Evolutionary conservation across 1,284 basidiomycete genomes (phyloP), one percentile per base, ranked within the genome.

Genomic region (Rhodotorula sp.): DNA sequence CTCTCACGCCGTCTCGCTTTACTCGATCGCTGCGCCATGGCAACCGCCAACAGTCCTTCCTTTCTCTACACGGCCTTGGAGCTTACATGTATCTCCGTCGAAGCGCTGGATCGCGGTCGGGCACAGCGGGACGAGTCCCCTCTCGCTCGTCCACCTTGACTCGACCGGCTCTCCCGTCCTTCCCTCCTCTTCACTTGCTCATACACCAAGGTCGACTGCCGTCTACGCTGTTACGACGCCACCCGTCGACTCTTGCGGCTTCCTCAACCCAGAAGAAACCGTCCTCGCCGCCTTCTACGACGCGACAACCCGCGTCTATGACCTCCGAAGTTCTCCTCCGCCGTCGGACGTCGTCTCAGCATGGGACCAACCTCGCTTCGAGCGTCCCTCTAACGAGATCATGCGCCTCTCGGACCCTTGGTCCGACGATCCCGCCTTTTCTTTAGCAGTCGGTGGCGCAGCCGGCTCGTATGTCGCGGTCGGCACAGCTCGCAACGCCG

Each of bases 271-370:
- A 2, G 47, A 58, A 22, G 51, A 67, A 13, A 68, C 66, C 10
- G 30, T 73, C 32, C 27, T 71, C 29, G 66, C 69, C 0, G 69
- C 66, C 2, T 68, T 63, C 55, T 73, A 68, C 62, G 69, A 73
- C 52, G 60, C 68, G 6, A 64, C 66, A 0, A 64, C 62, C 0
- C 48, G 66, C 4, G 36, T 73, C 24, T 71, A 66, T 55, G 72
- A 73, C 51, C 64, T 73, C 1, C 72, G 72, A 17, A 8, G 64
- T 6, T 59, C 62, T 4, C 9, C 58, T 8, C 20, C 53, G 2
- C 34, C 62, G 4, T 30, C 49, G 0, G n/a, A 49, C 10, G 17
- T 17, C 19, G 29, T 47, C 4, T 39, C 52, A 4, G 2, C 36
- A 17, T 64, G 51, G 57, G 30, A 51, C 39, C 34, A 32, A 1